phyloP scores from a whole-genome alignment of 2,329 filamentous ascomycete species.

The Trichoderma sp. region DNA sequence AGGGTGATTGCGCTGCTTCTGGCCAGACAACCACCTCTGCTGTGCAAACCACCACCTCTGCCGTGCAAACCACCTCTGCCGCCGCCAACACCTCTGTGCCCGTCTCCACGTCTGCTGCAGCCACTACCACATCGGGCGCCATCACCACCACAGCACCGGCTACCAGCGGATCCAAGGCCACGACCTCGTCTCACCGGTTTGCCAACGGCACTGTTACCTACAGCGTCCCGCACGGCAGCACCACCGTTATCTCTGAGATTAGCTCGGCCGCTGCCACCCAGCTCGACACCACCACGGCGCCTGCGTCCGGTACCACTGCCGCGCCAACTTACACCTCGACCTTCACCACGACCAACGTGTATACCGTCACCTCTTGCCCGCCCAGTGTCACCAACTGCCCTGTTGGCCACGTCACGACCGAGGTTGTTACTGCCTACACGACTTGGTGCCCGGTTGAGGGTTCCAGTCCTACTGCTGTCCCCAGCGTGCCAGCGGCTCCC shows the following conservation, averaged over 20 bases:
- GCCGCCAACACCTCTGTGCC: not conserved
- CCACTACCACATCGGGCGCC: not conserved
- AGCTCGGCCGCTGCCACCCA: conserved; percentile 4
- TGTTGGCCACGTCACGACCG: conserved; percentile 30
- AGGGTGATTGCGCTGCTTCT: conserved; percentile 34
- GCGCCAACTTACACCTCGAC: conserved; percentile 33
- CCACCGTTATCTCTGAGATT: not conserved
- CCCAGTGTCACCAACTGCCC: conserved; percentile 35
- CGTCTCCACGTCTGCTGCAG: conserved; percentile 26
- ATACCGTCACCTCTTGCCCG: conserved; percentile 39
- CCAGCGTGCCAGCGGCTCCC: conserved; percentile 25
- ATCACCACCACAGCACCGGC: not conserved
- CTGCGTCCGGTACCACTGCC: conserved; percentile 26
- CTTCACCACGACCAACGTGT: conserved; percentile 33
- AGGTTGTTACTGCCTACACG: conserved; percentile 31
- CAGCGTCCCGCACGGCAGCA: conserved; percentile 6
- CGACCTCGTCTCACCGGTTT: conserved; percentile 4
- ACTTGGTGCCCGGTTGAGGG: conserved; percentile 25
- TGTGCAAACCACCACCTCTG: conserved; percentile 25
- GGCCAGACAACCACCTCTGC: conserved; percentile 28
- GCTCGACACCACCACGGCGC: conserved; percentile 22
- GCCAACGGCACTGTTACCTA: conserved; percentile 8
- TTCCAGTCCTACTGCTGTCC: not conserved
- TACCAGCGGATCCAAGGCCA: not conserved
- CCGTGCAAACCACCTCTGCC: conserved; percentile 28